Evolutionary conservation across 2,329 filamentous ascomycete species (phyloP), one percentile per base, ranked within the genome.

Genomic region (Akanthomyces uredinophilus): DNA sequence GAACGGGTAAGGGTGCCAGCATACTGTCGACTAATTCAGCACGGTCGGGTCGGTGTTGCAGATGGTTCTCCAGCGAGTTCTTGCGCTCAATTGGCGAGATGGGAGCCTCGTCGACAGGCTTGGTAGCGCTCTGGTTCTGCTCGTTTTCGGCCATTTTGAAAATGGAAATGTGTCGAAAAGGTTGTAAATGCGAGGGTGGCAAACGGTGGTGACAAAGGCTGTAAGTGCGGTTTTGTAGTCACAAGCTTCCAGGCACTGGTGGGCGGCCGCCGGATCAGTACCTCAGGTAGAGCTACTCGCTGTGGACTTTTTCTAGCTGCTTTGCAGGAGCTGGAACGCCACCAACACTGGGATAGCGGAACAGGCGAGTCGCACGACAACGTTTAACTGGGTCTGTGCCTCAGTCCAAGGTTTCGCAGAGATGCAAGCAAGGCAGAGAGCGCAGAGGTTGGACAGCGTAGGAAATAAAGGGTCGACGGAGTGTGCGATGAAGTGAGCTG

Each of bases 21-120:
- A 65, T 79, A 93, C 90, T 89, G 72, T 95, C 89, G 65, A 96
- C 79, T 24, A 97, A 81, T 70, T 91, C 86, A 41, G 91, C 84
- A 62, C 90, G 87, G 24, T 92, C 85, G 27, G 89, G 89, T 46
- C 91, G 89, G 68, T 87, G 85, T 72, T 87, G 83, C 60, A 92
- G 80, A 70, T 90, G 86, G 69, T 87, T 86, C 74, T 91, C 88
- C 14, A 92, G 81, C 4, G 88, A 91, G 78, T 91, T 87, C 73
- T 83, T 85, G 68, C 85, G 82, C 47, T 72, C 77, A 62, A 80
- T 71, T 58, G 83, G 80, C 29, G 81, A 80, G 72, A 86, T 80
- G 63, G 82, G 75, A 51, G 77, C 78, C 60, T 83, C 76, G 68
- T 86, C 83, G 68, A 85, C 74, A 37, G 65, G 10, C 1, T 56